Conservation (phyloP, 441 rosid species). For the Flueggea neowawraea region DNA sequence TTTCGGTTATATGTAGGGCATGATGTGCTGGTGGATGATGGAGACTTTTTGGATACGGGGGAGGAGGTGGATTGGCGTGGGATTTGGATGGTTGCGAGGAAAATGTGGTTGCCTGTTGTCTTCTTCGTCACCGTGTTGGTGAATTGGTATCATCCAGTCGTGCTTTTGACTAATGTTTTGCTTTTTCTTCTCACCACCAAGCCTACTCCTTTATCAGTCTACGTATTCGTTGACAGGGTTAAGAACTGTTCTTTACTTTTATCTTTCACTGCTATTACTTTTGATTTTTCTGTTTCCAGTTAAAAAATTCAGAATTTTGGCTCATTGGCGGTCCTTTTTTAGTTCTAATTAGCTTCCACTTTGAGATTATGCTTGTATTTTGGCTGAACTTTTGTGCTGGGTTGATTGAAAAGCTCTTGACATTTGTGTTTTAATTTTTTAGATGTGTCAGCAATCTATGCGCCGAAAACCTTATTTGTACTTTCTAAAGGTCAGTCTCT, state of each 20-base stretch:
- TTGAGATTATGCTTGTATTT: background rate
- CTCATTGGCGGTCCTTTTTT: no score
- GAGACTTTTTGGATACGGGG: conserved; percentile 28
- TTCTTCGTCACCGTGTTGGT: conserved; percentile 33
- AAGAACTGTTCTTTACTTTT: background rate
- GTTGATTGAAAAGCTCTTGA: conserved; percentile 14
- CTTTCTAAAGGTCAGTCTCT: conserved; percentile 29
- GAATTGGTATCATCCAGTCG: conserved; percentile 38
- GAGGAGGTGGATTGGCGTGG: conserved; percentile 16
- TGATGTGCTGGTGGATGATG: conserved; percentile 26
- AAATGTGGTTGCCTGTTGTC: conserved; percentile 45
- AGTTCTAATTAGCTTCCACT: background rate
- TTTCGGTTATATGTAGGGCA: no score
- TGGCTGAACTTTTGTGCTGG: conserved; percentile 3
- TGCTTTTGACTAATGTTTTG: conserved; percentile 23
- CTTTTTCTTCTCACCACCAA: conserved; percentile 45
- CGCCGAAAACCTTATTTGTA: conserved; percentile 28
- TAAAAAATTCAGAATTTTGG: no score
- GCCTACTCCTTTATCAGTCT: conserved; percentile 53
- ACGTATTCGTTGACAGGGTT: conserved; percentile 47
- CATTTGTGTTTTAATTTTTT: conserved; percentile 21
- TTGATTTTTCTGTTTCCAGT: background rate
- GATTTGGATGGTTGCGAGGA: conserved; percentile 29
- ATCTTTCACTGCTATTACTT: background rate
- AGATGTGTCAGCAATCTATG: conserved; percentile 33